Base-by-base conservation (phyloP, 208 protist species). In the Crithidia acanthocephali region DNA sequence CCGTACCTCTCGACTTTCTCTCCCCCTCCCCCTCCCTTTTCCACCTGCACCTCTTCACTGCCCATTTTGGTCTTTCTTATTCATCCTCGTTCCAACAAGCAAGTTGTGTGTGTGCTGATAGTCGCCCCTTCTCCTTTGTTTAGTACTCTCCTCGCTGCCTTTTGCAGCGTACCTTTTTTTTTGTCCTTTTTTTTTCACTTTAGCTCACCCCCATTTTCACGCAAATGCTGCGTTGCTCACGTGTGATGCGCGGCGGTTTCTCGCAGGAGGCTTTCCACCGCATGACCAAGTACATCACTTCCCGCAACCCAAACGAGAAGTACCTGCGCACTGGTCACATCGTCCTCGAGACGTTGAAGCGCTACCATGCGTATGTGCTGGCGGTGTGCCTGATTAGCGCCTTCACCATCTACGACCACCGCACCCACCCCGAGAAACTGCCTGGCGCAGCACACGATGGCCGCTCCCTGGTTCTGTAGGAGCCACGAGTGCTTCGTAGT, bases 221-320 rank as follows among this genome's bases (percentile, higher is more conserved):
- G 53, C 7, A 28, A 5, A 84, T 85, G 80, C 42, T 84, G 23
- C 70, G 74, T 58, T 33, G 23, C 53, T 72, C 80, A 25, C 55
- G 33, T 28, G 56, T 73, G 13, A 23, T 68, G 37, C 48, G 58
- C 16, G 74, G 80, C 28, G 79, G 79, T 52, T 94, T 94, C 62
- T 91, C 88, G 27, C 86, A 94, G 76, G 89, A 94, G 83, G 70
- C 89, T 22, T 92, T 94, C 66, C 83, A 94, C 64, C 83, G 89
- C 35, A 92, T 92, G 85, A 91, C 81, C 44, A 91, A 90, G 66
- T 93, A 95, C 74, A 88, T 95, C 50, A 92, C 82, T n/a, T 88
- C 83, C n/a, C 90, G 90, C 28, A 90, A 93, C 71, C 90, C 90
- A 0, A 95, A 95, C 56, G 90, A 95, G 69, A 91, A 89, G 80